Base-by-base conservation (phyloP, 371 early-diverging fungal species). In the Syncephalastrum monosporum region DNA sequence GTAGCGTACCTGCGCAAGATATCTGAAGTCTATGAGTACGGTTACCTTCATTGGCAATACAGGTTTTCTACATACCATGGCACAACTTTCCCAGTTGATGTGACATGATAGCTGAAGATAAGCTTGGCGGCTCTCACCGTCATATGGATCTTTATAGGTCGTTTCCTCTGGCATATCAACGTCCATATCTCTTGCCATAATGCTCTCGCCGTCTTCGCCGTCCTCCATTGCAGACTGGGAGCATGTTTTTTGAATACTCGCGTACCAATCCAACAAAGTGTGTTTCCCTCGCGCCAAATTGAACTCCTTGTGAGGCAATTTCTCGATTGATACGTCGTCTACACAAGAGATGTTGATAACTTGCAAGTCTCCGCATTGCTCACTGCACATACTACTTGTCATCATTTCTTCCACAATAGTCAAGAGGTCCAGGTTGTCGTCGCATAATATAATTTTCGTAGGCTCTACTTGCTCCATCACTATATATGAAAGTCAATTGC, bases 1-100 rank as follows among this genome's bases (percentile, higher is more conserved):
- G 54, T 4, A 89, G 47, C 1, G 85, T 84, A 4, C 90, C 90
- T 19, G 83, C 81, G 61, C 82, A 82, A 6, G 86, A 82, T 55
- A 88, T 69, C 89, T 88, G n/a, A n/a, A n/a, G n/a, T n/a, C n/a
- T n/a, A n/a, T n/a, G n/a, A n/a, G n/a, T n/a, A n/a, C n/a, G n/a
- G n/a, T n/a, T n/a, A n/a, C n/a, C n/a, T n/a, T n/a, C n/a, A n/a
- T n/a, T n/a, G n/a, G n/a, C n/a, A 3, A 14, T 17, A 53, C 44
- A 12, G 5, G 47, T n/a, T n/a, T n/a, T n/a, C n/a, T n/a, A n/a
- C 42, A 62, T 53, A 70, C 72, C 38, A 48, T 42, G 80, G 78
- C 2, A 21, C 51, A 19, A 52, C 76, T 81, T 12, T 81, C 74
- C 27, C 86, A 55, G 13, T 81, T 67, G 41, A 86, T 67, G 5